Base-by-base conservation (phyloP, 805 yeast genomes). In the Komagataella populi region DNA sequence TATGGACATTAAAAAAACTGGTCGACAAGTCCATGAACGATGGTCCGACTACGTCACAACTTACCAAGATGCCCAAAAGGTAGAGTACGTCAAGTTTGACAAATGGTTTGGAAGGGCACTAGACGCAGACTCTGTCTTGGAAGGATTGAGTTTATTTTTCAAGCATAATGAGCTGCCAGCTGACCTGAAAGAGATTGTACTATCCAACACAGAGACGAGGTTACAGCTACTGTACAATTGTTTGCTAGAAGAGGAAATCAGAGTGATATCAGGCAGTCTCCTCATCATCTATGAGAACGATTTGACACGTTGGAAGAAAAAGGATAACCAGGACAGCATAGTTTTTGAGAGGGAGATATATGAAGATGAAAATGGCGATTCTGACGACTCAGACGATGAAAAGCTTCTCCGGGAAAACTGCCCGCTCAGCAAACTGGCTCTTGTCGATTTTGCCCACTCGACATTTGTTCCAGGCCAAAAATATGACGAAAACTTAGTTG, bases 401-500 rank as follows among this genome's bases (percentile, higher is more conserved):
- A 61, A 59, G 48, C 56, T 56, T 6, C 60, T 55, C 2, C 51
- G 46, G 4, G 48, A 45, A 3, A 51, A 23, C n/a, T 52, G 63
- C 1, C 70, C 74, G 0, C 62, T 87, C 49, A 83, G 90, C 54
- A 67, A 77, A 5, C 67, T 88, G 50, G 74, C 80, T 44, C 59
- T 90, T 49, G 88, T 93, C 6, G 99, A 93, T 65, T 89, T 93
- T 70, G 97, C 97, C 1, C 98, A 93, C 63, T 78, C 96, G 0
- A 76, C 69, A 54, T 67, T 76, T 53, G 72, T 75, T 0, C 80
- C 81, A 0, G 86, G 84, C 0, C 53, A 73, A 52, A 88, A 89
- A 0, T 76, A 76, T 17, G 97, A 89, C 63, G 85, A 78, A 48
- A 84, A 86, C 60, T 67, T 83, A 2, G 62, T 88, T 2, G 68